Evolutionary conservation across 2,329 filamentous ascomycete species (phyloP), one percentile per base, ranked within the genome.

Genomic region (Diplocarpon rosae): DNA sequence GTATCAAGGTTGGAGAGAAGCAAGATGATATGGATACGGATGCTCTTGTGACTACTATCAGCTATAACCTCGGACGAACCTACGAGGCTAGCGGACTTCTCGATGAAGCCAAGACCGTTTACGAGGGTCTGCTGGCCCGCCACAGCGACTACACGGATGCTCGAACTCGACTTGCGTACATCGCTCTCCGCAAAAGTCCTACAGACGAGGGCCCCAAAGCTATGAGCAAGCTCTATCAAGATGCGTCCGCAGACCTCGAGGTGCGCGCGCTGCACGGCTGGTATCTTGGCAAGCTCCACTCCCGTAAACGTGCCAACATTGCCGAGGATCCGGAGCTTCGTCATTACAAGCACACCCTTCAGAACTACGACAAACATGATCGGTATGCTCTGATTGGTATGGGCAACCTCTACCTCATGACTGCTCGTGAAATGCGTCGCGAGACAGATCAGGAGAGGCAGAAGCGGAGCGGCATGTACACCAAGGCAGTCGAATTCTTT

Each of bases 291-390:
- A 88, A 86, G 61, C 70, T 77, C 13, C 71, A 76, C 55, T 82
- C 85, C 11, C 88, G 90, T 64, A 95, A 92, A 66, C 77, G 83
- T 46, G 69, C 76, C 41, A 90, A 92, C 59, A 74, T 95, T 48
- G 79, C 79, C 13, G 89, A 96, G 59, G 93, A 98, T 60, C 80
- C 81, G 29, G 92, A 98, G 63, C 83, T 95, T 57, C 79, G 88
- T 3, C 89, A 95, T 62, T 93, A 93, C 72, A 98, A 96, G 67
- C 88, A 95, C 63, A 96, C 90, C 0, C 70, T 98, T 27, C 87
- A 94, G 62, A 80, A 89, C 54, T 83, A 88, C 62, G 90, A 98
- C 68, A 98, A 96, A 71, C 92, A 98, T 62, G 92, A 98, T 62
- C 76, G 87, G n/a, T 98, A 98, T 63, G 87, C 92, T 4, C 71